Conservation (phyloP, 805 yeast genomes). For the Pichia californica region DNA sequence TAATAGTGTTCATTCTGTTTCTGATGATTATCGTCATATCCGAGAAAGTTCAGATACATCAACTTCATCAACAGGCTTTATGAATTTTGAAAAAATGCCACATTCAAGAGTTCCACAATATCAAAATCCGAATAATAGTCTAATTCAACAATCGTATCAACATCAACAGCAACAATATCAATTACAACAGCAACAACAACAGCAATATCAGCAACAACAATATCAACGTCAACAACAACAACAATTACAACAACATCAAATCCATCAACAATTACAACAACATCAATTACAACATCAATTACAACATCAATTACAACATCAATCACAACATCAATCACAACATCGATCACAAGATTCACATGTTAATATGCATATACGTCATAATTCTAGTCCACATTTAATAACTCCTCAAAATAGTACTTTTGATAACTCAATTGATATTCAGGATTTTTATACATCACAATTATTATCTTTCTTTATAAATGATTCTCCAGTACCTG, state of each 20-base stretch:
- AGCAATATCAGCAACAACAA: slow-evolving; percentile 5
- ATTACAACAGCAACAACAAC: slow-evolving; percentile 3
- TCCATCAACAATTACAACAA: background rate
- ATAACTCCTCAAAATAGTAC: background rate
- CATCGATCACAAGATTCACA: background rate
- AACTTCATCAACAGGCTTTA: slow-evolving; percentile 19
- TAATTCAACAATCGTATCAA: background rate
- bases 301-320: slow-evolving; percentile 12
- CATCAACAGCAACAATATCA: background rate
- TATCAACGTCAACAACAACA: background rate
- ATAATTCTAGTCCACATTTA: background rate
- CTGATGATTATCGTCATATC: slow-evolving; percentile 21
- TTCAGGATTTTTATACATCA: slow-evolving; percentile 30
- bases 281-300: slow-evolving; percentile 11
- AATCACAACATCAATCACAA: background rate
- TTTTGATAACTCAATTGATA: background rate
- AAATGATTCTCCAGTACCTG: slow-evolving; percentile 36
- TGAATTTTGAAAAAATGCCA: background rate
- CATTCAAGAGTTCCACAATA: too few relatives aligned
- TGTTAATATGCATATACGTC: too few relatives aligned
- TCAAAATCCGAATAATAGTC: too few relatives aligned
- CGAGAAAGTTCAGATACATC: slow-evolving; percentile 26
- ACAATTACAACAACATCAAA: background rate
- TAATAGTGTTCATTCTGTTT: slow-evolving; percentile 22
- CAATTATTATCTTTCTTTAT: slow-evolving; percentile 46